phyloP scores from a whole-genome alignment of 805 yeast species.

The Lachancea fermentati region DNA sequence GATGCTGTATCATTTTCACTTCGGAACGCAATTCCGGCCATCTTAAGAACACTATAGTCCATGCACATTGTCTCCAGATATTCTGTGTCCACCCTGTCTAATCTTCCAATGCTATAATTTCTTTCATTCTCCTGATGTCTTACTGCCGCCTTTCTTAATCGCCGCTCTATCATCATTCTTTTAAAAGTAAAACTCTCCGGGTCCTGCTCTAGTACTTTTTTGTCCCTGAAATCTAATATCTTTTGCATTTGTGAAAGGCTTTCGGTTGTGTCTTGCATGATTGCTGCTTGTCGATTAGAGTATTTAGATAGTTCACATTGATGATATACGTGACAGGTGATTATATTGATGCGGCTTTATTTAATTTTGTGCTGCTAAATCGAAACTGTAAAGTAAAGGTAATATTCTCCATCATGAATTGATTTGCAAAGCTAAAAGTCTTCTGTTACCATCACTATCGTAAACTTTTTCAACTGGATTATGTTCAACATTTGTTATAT shows the following conservation, averaged over 20 bases:
- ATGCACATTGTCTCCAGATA: conserved; percentile 4
- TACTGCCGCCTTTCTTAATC: conserved; percentile 15
- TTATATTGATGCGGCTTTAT: not conserved
- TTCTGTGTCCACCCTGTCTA: conserved; percentile 19
- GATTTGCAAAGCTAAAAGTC: conserved; percentile 19
- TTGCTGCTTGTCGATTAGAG: not conserved
- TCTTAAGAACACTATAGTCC: conserved; percentile 7
- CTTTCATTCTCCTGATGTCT: conserved; percentile 19
- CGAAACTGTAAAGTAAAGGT: no score
- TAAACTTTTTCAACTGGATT: conserved; percentile 26
- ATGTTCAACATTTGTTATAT: conserved; percentile 17
- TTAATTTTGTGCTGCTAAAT: no score
- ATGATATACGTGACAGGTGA: no score
- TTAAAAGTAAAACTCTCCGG: conserved; percentile 5
- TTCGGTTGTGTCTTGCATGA: not conserved
- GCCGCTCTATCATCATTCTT: conserved; percentile 18
- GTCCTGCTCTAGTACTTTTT: conserved; percentile 4
- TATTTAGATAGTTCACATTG: no score
- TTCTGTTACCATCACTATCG: conserved; percentile 19
- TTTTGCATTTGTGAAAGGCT: not conserved
- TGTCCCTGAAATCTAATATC: conserved; percentile 13
- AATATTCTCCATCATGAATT: not conserved
- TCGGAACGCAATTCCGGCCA: conserved; percentile 14
- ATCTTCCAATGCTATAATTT: conserved; percentile 20
- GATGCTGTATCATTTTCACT: conserved; percentile 8